A percentile compares a stretch with the other conserved stretches of the same genome.
Evolutionary conservation across 2,329 filamentous ascomycete genomes (phyloP).

Genomic region (Alternaria brassicicola): DNA sequence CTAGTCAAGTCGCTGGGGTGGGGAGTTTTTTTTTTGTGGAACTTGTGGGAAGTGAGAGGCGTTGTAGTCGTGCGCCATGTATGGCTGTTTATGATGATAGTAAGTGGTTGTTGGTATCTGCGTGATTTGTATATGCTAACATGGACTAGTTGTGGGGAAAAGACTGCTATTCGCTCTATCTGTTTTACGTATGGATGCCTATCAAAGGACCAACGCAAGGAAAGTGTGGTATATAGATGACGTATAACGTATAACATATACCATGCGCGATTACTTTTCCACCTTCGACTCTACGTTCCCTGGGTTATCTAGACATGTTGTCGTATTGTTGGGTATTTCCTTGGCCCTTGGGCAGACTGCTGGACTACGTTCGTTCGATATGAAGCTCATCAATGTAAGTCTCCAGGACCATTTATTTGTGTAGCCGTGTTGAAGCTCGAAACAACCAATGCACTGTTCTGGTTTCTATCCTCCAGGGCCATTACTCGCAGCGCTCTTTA

Average conservation of each 20-base stretch:
- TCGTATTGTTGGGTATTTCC: too few relatives aligned
- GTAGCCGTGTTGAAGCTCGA: not conserved
- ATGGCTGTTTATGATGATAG: not conserved
- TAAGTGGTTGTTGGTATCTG: not conserved
- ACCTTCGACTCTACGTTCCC: too few relatives aligned
- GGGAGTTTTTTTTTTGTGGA: too few relatives aligned
- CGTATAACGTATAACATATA: too few relatives aligned
- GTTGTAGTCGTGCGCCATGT: not conserved
- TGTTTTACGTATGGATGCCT: not conserved
- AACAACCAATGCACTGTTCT: not conserved
- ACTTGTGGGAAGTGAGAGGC: not conserved
- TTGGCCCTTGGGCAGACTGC: too few relatives aligned
- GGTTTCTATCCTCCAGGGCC: not conserved
- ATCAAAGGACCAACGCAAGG: not conserved
- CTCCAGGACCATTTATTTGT: not conserved
- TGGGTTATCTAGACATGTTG: too few relatives aligned
- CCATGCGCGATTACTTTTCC: too few relatives aligned
- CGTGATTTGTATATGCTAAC: not conserved
- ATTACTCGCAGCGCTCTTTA: not conserved
- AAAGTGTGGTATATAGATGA: not conserved
- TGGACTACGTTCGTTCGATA: too few relatives aligned
- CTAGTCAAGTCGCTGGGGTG: not conserved
- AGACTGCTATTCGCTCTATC: accelerated
- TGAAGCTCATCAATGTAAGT: too few relatives aligned
- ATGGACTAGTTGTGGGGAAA: not conserved